phyloP scores from a whole-genome alignment of 805 yeast species.

The Teunomyces stri region DNA sequence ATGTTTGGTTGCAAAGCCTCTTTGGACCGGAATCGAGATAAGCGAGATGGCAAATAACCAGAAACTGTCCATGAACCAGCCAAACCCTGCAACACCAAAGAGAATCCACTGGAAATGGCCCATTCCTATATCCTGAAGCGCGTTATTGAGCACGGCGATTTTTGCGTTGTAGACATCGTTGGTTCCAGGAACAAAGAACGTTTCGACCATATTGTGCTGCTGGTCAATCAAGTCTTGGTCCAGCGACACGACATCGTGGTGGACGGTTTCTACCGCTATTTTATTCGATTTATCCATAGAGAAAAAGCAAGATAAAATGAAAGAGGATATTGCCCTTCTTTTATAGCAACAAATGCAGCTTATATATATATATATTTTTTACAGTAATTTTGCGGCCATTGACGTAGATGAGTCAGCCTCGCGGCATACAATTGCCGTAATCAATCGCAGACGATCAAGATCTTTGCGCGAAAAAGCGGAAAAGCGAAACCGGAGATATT shows the following conservation, averaged over 20 bases:
- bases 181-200: conserved; percentile 7
- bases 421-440: neutral
- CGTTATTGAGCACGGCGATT: conserved; percentile 6
- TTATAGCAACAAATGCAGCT: neutral
- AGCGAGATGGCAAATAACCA: conserved; percentile 12
- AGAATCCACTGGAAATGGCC: conserved; percentile 7
- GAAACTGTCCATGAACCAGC: conserved; percentile 8
- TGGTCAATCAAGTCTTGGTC: neutral
- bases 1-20: conserved; percentile 8
- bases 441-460: no score
- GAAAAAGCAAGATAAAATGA: neutral
- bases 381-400: neutral
- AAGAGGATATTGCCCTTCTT: neutral
- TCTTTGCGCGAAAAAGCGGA: no score
- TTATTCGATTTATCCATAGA: neutral
- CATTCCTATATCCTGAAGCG: conserved; percentile 12
- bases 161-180: conserved; percentile 9
- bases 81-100: conserved; percentile 3
- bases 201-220: conserved; percentile 2
- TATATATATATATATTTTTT: neutral
- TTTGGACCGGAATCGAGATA: conserved; percentile 9
- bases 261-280: neutral
- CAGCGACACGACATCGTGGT: neutral
- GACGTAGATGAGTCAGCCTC: neutral
- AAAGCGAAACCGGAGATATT: neutral